These are phyloP conservation scores for Zizania latifolia DNA, from an alignment of 176 grass and related monocot species.

Conservation along the genomic window DNA sequence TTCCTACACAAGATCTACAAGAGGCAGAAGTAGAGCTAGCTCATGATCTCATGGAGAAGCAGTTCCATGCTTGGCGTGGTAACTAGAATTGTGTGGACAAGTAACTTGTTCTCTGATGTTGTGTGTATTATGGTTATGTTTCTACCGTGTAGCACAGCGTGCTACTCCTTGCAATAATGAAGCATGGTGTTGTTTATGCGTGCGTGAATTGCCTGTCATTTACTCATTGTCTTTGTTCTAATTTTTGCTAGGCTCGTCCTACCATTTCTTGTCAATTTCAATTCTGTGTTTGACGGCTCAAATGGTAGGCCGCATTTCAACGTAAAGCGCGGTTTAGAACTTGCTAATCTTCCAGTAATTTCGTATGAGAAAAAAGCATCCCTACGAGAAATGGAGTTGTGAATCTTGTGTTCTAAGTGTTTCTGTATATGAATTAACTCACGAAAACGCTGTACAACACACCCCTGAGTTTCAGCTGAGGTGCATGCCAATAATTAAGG, in stretches of 20 bases:
- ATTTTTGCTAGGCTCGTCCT: background rate
- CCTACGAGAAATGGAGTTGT: background rate
- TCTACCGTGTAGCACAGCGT: background rate
- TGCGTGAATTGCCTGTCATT: background rate
- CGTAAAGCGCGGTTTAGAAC: background rate
- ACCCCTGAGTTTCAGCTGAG: no score
- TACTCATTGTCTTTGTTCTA: background rate
- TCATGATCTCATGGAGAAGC: background rate
- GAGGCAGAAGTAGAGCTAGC: slow-evolving; percentile 59
- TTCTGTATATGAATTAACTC: no score
- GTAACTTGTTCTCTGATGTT: background rate
- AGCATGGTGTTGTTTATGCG: background rate
- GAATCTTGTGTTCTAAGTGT: no score
- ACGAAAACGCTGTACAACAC: background rate
- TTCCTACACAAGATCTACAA: slow-evolving; percentile 96
- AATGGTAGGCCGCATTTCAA: background rate
- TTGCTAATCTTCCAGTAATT: background rate
- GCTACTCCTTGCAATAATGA: background rate
- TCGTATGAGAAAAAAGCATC: no score
- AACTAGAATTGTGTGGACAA: background rate
- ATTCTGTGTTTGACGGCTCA: background rate
- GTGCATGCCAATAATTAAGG: no score
- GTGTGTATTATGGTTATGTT: background rate
- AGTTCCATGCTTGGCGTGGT: slow-evolving; percentile 6
- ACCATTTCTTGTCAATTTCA: background rate